Base-by-base conservation (phyloP, 75 land plant genomes). In the Adiantum capillusveneris region DNA sequence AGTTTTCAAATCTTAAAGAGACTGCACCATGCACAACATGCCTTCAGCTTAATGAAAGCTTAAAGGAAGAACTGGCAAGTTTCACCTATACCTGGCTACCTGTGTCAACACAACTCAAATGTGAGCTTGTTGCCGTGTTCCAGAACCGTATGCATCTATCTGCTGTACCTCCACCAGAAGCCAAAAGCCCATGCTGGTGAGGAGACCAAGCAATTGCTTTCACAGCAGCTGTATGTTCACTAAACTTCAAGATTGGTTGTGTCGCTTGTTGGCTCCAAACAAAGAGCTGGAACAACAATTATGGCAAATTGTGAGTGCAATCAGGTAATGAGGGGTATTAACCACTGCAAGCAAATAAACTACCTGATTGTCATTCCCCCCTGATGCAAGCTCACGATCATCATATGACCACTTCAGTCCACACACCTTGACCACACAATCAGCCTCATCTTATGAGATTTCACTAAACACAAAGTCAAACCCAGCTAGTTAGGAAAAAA, bases 51-150 rank as follows among this genome's bases (percentile, higher is more conserved):
- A n/a, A n/a, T n/a, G n/a, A n/a, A n/a, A n/a, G n/a, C n/a, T n/a
- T n/a, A n/a, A n/a, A n/a, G n/a, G n/a, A n/a, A n/a, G n/a, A n/a
- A n/a, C n/a, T n/a, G n/a, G n/a, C n/a, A n/a, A n/a, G n/a, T n/a
- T n/a, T n/a, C n/a, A n/a, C n/a, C n/a, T n/a, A n/a, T 66, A 84
- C 91, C 88, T 87, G 91, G 55, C 91, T 87, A n/a, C 88, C 91
- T 63, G 91, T 87, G 58, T 87, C 91, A 25, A 87, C 70, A 65
- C 82, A 84, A 50, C 77, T 81, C 58, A 87, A 62, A 59, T 79
- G 84, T 28, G 88, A 41, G 50, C 81, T 81, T 0, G 77, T 78
- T 12, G 82, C 76, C 44, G 91, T 87, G 44, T 87, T 87, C 91
- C 91, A 87, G 48, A 87, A 87, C 0, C 91, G 76, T 63, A 87